Base-by-base conservation (phyloP, 2,329 filamentous ascomycete species). In the Trichoderma sp. region DNA sequence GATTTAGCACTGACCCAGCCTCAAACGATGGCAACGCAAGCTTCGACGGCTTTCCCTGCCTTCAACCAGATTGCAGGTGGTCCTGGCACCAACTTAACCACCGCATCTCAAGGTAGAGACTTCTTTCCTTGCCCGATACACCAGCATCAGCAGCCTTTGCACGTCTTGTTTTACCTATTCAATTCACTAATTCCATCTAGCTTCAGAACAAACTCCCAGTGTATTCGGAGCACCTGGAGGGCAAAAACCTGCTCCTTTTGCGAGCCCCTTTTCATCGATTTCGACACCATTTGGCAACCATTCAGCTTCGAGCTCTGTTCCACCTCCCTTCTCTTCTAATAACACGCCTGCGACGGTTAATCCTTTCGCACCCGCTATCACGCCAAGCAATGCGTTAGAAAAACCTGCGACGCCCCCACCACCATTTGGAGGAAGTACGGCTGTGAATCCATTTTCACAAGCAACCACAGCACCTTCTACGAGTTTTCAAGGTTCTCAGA, bases 191-290 rank as follows among this genome's bases (percentile, higher is more conserved):
- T 60, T 49, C 18, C 46, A 26, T 61, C 46, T 60, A 69, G 64
- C 64, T 39, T 63, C 68, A 52, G 24, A 49, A 39, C 32, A 66
- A 52, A 21, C 63, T 39, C 21, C 39, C 21, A 54, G 64, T 26
- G 32, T 52, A 49, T 64, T 60, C 5, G 68, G 68, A 51, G 56
- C 43, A 6, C 52, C 51, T 49, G 64, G 26, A n/a, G 46, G 14
- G 28, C 68, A 39, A 59, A 60, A 67, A n/a, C 5, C 64, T 6
- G 18, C 58, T n/a, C 18, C 65, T 26, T 39, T 65, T 34, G 43
- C 61, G 18, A 72, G 70, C 34, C 69, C 69, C 4, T 72, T 72
- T 59, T 69, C 60, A 18, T 30, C 70, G 5, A 37, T 39, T 34
- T 26, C 46, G 10, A 24, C 58, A 32, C 24, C 37, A 49, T 55